A percentile compares a stretch with the other conserved stretches of the same genome.
phyloP scores from a whole-genome alignment of 1,284 basidiomycete species.

The Porogramme epimiltina region DNA sequence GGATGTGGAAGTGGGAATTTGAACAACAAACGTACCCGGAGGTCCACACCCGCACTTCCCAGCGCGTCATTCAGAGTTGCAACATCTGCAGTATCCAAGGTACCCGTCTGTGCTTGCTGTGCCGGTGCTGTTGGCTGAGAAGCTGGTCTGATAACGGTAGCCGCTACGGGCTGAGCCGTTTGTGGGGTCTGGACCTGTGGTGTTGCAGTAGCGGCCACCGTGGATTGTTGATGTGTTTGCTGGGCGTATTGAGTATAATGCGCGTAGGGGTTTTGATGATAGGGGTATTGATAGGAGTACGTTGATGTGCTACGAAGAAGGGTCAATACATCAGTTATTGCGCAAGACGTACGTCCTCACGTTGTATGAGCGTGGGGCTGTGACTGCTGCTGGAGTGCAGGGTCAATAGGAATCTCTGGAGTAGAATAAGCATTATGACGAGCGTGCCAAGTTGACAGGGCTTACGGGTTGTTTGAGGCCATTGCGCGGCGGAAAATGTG shows the following conservation, averaged over 20 bases:
- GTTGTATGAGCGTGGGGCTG: slow-evolving; percentile 37
- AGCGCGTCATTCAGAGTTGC: slow-evolving; percentile 80
- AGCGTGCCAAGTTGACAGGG: slow-evolving; percentile 15
- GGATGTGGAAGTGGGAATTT: neutral
- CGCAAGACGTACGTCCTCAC: slow-evolving; percentile 10
- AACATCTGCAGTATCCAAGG: slow-evolving; percentile 63
- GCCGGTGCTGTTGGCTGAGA: slow-evolving; percentile 13
- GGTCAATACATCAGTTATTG: slow-evolving; percentile 7
- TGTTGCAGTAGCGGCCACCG: slow-evolving; percentile 27
- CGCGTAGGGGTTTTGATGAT: slow-evolving; percentile 53
- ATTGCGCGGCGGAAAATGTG: slow-evolving; percentile 39
- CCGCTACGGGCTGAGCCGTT: slow-evolving; percentile 19
- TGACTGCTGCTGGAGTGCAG: slow-evolving; percentile 64
- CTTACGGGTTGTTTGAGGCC: slow-evolving; percentile 43
- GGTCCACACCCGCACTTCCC: slow-evolving; percentile 81
- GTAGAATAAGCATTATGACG: slow-evolving; percentile 15
- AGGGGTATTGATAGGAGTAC: slow-evolving; percentile 51
- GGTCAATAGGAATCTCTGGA: slow-evolving; percentile 69
- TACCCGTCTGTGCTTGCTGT: slow-evolving; percentile 14
- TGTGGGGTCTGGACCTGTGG: slow-evolving; percentile 26
- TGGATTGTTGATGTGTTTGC: slow-evolving; percentile 39
- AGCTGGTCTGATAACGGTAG: slow-evolving; percentile 23
- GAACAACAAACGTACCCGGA: slow-evolving; percentile 51
- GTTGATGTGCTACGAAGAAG: slow-evolving; percentile 33
- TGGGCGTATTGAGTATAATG: slow-evolving; percentile 55